A percentile compares a stretch with the other conserved stretches of the same genome.
Conservation (phyloP, 306 rosid species). For the Gastrolobium villosum region DNA sequence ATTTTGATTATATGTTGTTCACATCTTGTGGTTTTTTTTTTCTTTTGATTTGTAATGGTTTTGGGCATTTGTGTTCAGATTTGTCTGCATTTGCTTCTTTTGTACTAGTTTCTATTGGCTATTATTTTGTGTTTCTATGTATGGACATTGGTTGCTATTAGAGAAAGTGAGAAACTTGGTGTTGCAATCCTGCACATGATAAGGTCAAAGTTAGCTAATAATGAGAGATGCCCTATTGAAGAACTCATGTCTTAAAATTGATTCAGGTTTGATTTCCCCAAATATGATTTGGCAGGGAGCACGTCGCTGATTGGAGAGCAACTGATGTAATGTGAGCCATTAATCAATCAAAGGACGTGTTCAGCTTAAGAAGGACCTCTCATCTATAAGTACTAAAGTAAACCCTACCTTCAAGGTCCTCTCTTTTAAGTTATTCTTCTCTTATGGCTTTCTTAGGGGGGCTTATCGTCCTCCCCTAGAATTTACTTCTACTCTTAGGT, state of each 20-base stretch:
- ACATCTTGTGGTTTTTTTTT: constrained; percentile 50
- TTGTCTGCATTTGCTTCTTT: constrained; percentile 48
- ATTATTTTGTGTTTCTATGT: constrained; percentile 47
- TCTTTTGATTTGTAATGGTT: constrained; percentile 52
- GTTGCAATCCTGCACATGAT: constrained; percentile 34
- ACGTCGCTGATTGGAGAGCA: too few relatives aligned
- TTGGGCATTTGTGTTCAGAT: constrained; percentile 53
- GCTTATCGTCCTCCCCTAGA: too few relatives aligned
- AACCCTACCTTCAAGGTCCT: too few relatives aligned
- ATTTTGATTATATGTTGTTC: constrained; percentile 54
- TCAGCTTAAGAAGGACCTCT: too few relatives aligned
- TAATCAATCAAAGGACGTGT: too few relatives aligned
- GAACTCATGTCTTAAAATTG: constrained; percentile 38
- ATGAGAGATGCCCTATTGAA: constrained; percentile 35
- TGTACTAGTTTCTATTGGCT: constrained; percentile 36
- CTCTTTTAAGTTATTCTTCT: too few relatives aligned
- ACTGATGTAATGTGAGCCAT: too few relatives aligned
- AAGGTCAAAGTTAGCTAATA: constrained; percentile 32
- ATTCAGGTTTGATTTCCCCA: constrained; percentile 43
- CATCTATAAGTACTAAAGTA: too few relatives aligned
- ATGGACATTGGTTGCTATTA: constrained; percentile 33
- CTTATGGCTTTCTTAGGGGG: too few relatives aligned
- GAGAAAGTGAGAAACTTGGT: background rate
- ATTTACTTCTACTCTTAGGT: too few relatives aligned
- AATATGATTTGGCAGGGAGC: background rate